A percentile compares a stretch with the other conserved stretches of the same genome.
phyloP scores from a whole-genome alignment of 2,329 filamentous ascomycete species.

The Leptographium lundbergii region DNA sequence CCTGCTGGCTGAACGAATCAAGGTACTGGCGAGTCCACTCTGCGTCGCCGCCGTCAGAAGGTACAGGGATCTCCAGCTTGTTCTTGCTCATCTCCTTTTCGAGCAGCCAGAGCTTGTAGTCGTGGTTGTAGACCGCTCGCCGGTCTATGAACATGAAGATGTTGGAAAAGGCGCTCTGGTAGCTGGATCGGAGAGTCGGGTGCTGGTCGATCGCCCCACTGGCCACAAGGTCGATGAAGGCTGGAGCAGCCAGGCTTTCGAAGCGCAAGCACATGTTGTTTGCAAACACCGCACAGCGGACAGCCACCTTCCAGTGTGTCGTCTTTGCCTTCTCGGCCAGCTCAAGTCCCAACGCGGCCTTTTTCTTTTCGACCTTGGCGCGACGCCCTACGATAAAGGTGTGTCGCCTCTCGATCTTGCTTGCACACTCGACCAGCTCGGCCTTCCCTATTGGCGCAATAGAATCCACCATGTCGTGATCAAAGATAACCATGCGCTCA shows the following conservation, averaged over 20 bases:
- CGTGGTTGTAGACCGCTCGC: slow-evolving; percentile 72
- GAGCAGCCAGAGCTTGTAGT: slow-evolving; percentile 74
- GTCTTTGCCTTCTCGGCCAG: slow-evolving; percentile 63
- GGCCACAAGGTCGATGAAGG: slow-evolving; percentile 73
- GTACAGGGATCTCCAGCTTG: slow-evolving; percentile 60
- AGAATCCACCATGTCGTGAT: slow-evolving; percentile 55
- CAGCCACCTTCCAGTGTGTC: slow-evolving; percentile 95
- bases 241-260: slow-evolving; percentile 67
- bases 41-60: slow-evolving; percentile 49
- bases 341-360: slow-evolving; percentile 67
- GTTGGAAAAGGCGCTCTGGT: slow-evolving; percentile 62
- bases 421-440: slow-evolving; percentile 41
- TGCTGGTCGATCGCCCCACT: slow-evolving; percentile 81
- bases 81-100: slow-evolving; percentile 69
- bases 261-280: slow-evolving; percentile 88
- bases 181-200: slow-evolving; percentile 70
- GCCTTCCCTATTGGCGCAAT: slow-evolving; percentile 47
- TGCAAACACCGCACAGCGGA: slow-evolving; percentile 78
- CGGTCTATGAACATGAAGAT: slow-evolving; percentile 81
- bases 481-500: slow-evolving; percentile 73
- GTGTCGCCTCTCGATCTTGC: slow-evolving; percentile 52
- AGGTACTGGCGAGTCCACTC: slow-evolving; percentile 72
- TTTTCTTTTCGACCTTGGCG: slow-evolving; percentile 68
- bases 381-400: slow-evolving; percentile 65
- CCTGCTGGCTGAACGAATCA: slow-evolving; percentile 53